Base-by-base conservation (phyloP, 2,329 filamentous ascomycete species). In the Fusarium neocosmosporiellum region DNA sequence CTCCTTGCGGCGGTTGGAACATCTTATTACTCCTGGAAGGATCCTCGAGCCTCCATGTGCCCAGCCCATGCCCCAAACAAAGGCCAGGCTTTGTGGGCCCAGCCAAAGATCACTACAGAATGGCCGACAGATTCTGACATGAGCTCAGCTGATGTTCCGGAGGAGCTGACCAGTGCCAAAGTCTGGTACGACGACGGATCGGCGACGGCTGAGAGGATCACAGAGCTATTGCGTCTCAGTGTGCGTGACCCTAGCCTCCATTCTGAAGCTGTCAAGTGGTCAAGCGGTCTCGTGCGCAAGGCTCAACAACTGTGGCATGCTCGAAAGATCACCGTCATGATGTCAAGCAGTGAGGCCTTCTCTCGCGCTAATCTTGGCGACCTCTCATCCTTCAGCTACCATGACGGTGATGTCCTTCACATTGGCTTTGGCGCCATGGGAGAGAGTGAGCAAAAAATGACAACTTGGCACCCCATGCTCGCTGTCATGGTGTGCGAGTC, bases 11-110 rank as follows among this genome's bases (percentile, higher is more conserved):
- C 61, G 7, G 20, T 59, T 16, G 67, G 67, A 20, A 70, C 67
- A 18, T 67, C 65, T 5, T 39, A 67, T 7, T 70, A 61, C 54
- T 61, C 65, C 8, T 70, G 67, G 67, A 70, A 70, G 31, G 65
- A 66, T 5, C 48, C 48, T 31, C 48, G 48, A 53, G 11, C 24
- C 27, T 20, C 48, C 27, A 14, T 20, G 11, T 5, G 5, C 18
- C 7, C 27, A 29, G 18, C 20, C 18, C 48, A 31, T 4, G 27
- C 48, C n/a, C 11, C 27, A 9, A 9, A 11, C 2, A 53, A 53
- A 11, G 27, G 48, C 27, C 48, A 53, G 27, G 1, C 48, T 11
- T 31, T 53, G 27, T 31, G 48, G 27, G 7, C 27, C 31, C 48
- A 53, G 18, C 27, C 48, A 31, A 53, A 53, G 27, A 53, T 53